Conservation (phyloP, 176 grass and related monocot genomes). For the Echinochloa phyllopogon region DNA sequence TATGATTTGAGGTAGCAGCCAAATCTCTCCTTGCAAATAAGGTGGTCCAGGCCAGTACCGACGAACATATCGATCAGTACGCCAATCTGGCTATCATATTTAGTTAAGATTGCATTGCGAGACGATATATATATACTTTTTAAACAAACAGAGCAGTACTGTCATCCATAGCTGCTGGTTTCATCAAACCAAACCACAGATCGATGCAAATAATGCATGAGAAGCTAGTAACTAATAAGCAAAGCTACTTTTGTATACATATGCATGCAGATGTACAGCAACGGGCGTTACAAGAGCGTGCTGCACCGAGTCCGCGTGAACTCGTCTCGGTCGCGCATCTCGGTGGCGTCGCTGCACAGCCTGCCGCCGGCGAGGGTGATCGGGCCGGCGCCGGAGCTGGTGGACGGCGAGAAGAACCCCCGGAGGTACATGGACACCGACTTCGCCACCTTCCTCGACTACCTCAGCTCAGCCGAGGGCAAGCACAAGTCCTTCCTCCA, state of each 20-base stretch:
- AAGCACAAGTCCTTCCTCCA: constrained; percentile 78
- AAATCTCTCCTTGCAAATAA: neutral
- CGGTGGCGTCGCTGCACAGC: constrained; percentile 75
- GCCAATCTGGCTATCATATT: neutral
- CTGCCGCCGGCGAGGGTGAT: constrained; percentile 55
- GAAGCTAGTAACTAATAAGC: neutral
- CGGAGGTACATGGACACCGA: constrained; percentile 70
- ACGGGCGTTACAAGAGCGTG: constrained; percentile 73
- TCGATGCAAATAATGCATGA: too few relatives aligned
- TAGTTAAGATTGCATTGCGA: neutral
- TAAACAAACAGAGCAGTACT: too few relatives aligned
- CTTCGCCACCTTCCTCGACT: constrained; percentile 64
- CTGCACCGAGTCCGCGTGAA: constrained; percentile 71
- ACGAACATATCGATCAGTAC: neutral
- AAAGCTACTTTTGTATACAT: neutral
- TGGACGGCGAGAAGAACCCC: constrained; percentile 38
- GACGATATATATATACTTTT: too few relatives aligned
- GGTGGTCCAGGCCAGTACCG: neutral
- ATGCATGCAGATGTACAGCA: constrained; percentile 66
- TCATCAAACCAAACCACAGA: neutral
- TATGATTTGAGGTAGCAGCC: neutral
- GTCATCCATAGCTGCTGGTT: too few relatives aligned
- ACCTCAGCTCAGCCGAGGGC: constrained; percentile 51
- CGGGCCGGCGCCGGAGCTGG: constrained; percentile 53
- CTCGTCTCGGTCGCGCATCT: constrained; percentile 45